Evolutionary conservation across 176 grass and related monocot genomes (phyloP).

Genomic region (Oryza australiensis): DNA sequence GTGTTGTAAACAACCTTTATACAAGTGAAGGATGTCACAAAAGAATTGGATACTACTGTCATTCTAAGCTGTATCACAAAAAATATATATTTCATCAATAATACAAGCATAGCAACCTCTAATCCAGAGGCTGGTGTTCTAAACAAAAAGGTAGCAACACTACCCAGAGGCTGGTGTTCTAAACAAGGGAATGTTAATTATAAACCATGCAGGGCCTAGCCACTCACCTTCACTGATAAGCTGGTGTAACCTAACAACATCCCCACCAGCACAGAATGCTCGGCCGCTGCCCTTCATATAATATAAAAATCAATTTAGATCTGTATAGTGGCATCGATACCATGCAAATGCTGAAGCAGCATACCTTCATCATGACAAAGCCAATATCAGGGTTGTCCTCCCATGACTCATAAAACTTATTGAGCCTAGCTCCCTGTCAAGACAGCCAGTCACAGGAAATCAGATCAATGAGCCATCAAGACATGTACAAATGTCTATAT

Average conservation of each 20-base stretch:
- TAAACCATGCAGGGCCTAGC: not conserved
- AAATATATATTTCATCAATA: not conserved
- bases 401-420: constrained; percentile 91
- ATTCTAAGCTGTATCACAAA: not conserved
- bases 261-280: constrained; percentile 81
- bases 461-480: not conserved
- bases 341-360: constrained; percentile 30
- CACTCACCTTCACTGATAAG: constrained; percentile 59
- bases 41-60: not conserved
- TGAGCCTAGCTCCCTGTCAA: constrained; percentile 68
- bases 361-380: constrained; percentile 98
- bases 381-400: constrained; percentile 90
- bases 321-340: not conserved
- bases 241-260: constrained; percentile 50
- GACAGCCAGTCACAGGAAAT: constrained; percentile 24
- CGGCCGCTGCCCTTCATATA: constrained; percentile 72
- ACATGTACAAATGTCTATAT: not conserved
- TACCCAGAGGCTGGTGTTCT: not conserved
- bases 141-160: not conserved
- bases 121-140: not conserved
- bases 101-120: not conserved
- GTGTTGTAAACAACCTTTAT: not conserved
- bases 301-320: constrained; percentile 49
- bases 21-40: not conserved
- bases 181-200: not conserved